These are phyloP conservation scores for Falciphora oryzae DNA, from an alignment of 2,329 filamentous ascomycete species.

Conservation along the genomic window DNA sequence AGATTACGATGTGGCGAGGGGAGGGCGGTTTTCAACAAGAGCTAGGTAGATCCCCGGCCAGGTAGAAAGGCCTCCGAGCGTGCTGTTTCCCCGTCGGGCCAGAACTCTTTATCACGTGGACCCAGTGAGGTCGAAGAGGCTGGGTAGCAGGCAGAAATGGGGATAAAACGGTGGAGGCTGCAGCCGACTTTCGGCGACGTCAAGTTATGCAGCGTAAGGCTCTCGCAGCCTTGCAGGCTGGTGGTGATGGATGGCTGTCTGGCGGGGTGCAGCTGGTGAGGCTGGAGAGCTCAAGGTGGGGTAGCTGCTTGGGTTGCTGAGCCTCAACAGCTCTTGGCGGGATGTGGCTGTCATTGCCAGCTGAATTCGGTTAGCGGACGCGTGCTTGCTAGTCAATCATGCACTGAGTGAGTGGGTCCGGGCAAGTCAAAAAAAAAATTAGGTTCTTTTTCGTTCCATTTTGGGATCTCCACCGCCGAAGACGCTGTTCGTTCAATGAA, in stretches of 20 bases:
- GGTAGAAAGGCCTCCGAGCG: neutral
- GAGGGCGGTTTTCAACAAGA: neutral
- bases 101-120: neutral
- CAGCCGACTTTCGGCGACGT: neutral
- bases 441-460: neutral
- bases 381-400: too few relatives aligned
- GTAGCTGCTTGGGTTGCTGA: neutral
- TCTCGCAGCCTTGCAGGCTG: neutral
- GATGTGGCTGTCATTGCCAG: neutral
- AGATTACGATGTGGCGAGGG: neutral
- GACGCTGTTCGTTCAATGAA: too few relatives aligned
- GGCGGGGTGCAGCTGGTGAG: neutral
- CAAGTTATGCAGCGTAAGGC: neutral
- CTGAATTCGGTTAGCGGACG: too few relatives aligned
- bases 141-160: neutral
- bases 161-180: neutral
- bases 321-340: neutral
- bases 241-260: neutral
- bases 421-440: neutral
- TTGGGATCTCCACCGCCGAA: too few relatives aligned
- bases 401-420: neutral
- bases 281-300: neutral
- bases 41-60: neutral
- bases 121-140: too few relatives aligned
- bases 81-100: neutral